Conservation (phyloP, 805 yeast species). For the Kazachstania africana region DNA sequence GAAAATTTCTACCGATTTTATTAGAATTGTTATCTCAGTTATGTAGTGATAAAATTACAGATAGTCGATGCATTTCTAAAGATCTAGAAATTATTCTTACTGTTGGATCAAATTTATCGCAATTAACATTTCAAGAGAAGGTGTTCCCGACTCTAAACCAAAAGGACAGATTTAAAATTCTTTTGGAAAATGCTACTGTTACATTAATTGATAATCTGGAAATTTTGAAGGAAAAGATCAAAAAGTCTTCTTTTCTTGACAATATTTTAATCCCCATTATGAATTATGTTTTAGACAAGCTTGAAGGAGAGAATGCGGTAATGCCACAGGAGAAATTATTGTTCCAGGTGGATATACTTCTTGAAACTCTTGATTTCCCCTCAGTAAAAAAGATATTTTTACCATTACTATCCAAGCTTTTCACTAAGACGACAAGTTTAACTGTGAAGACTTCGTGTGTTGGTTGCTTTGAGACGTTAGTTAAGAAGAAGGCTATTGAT, state of each 20-base stretch:
- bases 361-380: slow-evolving; percentile 48
- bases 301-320: slow-evolving; percentile 13
- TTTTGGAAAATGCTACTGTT: slow-evolving; percentile 18
- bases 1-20: slow-evolving; percentile 65
- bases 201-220: slow-evolving; percentile 38
- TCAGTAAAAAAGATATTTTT: slow-evolving; percentile 64
- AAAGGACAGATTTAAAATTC: slow-evolving; percentile 10
- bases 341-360: slow-evolving; percentile 29
- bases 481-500: slow-evolving; percentile 53
- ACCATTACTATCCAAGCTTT: slow-evolving; percentile 60
- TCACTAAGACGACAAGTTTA: slow-evolving; percentile 74
- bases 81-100: slow-evolving; percentile 42
- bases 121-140: slow-evolving; percentile 64
- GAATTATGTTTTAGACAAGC: slow-evolving; percentile 15
- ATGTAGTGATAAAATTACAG: slow-evolving; percentile 26
- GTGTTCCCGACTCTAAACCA: slow-evolving; percentile 35
- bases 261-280: slow-evolving; percentile 20
- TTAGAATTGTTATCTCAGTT: slow-evolving; percentile 35
- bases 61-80: slow-evolving; percentile 30
- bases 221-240: slow-evolving; percentile 37
- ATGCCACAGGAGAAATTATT: slow-evolving; percentile 43
- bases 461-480: slow-evolving; percentile 44
- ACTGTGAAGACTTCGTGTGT: slow-evolving; percentile 65
- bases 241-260: slow-evolving; percentile 37
- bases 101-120: slow-evolving; percentile 58